Evolutionary conservation across 768 basidiomycete genomes (phyloP), one percentile per base, ranked within the genome.

Genomic region (Cystobasidium ongulense): DNA sequence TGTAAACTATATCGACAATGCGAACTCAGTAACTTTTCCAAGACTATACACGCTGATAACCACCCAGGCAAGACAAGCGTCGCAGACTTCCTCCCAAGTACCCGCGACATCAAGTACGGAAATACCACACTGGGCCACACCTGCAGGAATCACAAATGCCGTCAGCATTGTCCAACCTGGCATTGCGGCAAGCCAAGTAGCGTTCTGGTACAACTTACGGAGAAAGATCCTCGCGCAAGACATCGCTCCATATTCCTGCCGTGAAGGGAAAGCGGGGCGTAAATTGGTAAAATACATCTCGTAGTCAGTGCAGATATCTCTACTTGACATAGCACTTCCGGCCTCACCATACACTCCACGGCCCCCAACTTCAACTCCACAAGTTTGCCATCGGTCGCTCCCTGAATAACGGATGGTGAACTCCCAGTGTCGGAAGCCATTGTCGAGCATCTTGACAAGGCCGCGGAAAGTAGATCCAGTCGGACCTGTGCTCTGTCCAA

Each of bases 61-160:
- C 13, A 46, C 43, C 13, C 43, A 46, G 13, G n/a, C 43, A 46
- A 13, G 13, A 13, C 43, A 13, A 46, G n/a, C n/a, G n/a, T n/a
- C n/a, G n/a, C n/a, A n/a, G n/a, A n/a, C n/a, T n/a, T n/a, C n/a
- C n/a, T n/a, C n/a, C n/a, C n/a, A n/a, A n/a, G n/a, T n/a, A n/a
- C n/a, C n/a, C n/a, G n/a, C n/a, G 8, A 23, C 53, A 8, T 23
- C 53, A 27, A 29, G 23, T 52, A 11, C 68, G 33, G 54, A 71
- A 71, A 35, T 71, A 71, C 68, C 68, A 71, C 1, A 71, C 68
- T 15, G 68, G 68, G 4, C 68, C 68, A 36, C 68, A 71, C 7
- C 68, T 71, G n/a, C 52, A 33, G 5, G n/a, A 59, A 25, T n/a
- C 15, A 25, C 15, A 59, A n/a, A n/a, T n/a, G n/a, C n/a, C n/a